Conservation (phyloP, 2,329 filamentous ascomycete species). For the Elsinoe fawcettii region DNA sequence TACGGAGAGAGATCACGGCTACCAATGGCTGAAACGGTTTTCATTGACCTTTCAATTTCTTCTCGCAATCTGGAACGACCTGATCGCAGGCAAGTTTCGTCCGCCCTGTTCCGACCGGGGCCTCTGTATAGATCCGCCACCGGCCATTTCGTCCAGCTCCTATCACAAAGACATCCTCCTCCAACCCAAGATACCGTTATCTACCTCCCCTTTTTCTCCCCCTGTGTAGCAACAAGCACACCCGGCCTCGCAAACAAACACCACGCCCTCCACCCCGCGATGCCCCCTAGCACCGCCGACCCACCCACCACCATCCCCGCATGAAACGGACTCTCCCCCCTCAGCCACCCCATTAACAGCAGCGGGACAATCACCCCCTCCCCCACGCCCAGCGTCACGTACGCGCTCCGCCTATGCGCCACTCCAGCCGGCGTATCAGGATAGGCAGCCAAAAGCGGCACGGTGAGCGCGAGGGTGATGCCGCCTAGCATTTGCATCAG, state of each 20-base stretch:
- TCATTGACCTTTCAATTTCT: not conserved
- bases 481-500: slow-evolving; percentile 23
- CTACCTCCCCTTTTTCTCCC: slow-evolving; percentile 11
- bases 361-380: slow-evolving; percentile 23
- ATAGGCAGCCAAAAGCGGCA: slow-evolving; percentile 24
- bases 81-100: too few relatives aligned
- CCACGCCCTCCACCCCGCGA: slow-evolving; percentile 16
- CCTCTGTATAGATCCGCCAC: too few relatives aligned
- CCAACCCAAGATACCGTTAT: too few relatives aligned
- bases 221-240: slow-evolving; percentile 16
- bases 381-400: slow-evolving; percentile 21
- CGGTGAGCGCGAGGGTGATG: slow-evolving; percentile 22
- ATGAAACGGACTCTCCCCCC: slow-evolving; percentile 20
- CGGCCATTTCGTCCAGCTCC: too few relatives aligned
- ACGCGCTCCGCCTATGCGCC: slow-evolving; percentile 21
- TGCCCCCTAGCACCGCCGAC: slow-evolving; percentile 15
- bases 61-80: too few relatives aligned
- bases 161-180: too few relatives aligned
- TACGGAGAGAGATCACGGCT: slow-evolving; percentile 33
- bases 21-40: not conserved
- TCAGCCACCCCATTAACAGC: slow-evolving; percentile 21
- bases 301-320: slow-evolving; percentile 10
- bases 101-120: too few relatives aligned
- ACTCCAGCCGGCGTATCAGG: slow-evolving; percentile 23
- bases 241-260: slow-evolving; percentile 18